Base-by-base conservation (phyloP, 1,139 yeast genomes). In the Protomyces arabidopsidicola region DNA sequence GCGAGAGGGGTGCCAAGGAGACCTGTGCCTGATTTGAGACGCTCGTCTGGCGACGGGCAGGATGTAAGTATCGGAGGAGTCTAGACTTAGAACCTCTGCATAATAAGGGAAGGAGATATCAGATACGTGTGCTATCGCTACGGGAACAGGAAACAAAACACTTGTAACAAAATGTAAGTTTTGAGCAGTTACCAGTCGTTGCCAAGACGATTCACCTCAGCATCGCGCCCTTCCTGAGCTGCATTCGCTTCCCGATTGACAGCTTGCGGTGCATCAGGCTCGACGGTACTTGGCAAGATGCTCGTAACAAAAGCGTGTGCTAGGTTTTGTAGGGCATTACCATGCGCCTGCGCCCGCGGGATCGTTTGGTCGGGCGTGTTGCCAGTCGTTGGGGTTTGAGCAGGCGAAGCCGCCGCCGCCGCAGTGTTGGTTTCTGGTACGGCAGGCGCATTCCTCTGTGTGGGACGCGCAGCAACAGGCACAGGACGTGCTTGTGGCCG, bases 301-400 rank as follows among this genome's bases (percentile, higher is more conserved):
- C 55, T 52, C 14, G 55, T 31, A 14, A 52, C 27, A 31, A 52
- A 52, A n/a, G 55, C 55, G 2, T 34, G 55, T n/a, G 39, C 55
- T 24, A 52, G 14, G 12, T 52, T 52, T 8, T 52, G 55, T 14
- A 52, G 24, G 9, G 36, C 27, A 6, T 27, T 27, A 8, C 39
- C 42, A 14, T 27, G 14, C 27, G 18, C 53, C 6, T 12, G 14
- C 34, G 53, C 35, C 6, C 36, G 24, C 5, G 24, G 36, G 9
- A 18, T 18, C 10, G 53, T 12, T 10, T 4, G 14, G 10, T 12
- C n/a, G 14, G 36, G 12, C 8, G 18, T 50, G 31, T 27, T 8
- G 9, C 6, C 6, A 2, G 31, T 27, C 6, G 9, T 27, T 27
- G 31, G 31, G 6, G 31, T 1, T 27, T 27, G 31, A 4, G 36